Percentiles rank a stretch among this genome's conserved stretches.
These are phyloP conservation scores for Colletotrichum tanaceti DNA, from an alignment of 2,329 filamentous ascomycete species.

Conservation along the genomic window DNA sequence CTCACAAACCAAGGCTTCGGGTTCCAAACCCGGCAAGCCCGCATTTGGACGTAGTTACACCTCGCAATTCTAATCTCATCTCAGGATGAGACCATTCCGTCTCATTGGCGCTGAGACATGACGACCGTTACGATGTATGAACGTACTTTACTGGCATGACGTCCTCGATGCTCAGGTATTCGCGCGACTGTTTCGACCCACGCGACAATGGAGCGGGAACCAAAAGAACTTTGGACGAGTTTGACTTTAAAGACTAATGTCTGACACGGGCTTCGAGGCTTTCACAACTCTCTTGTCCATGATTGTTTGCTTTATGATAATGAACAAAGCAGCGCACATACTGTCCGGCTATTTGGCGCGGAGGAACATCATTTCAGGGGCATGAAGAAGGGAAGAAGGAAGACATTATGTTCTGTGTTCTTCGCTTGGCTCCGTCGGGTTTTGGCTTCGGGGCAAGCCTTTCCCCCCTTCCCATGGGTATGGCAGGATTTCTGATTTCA, in stretches of 20 bases:
- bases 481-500: constrained; percentile 13
- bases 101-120: constrained; percentile 38
- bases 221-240: constrained; percentile 24
- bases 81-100: constrained; percentile 16
- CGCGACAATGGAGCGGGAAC: constrained; percentile 39
- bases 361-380: constrained; percentile 20
- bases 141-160: constrained; percentile 39
- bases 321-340: constrained; percentile 40
- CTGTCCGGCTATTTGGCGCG: constrained; percentile 26
- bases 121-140: constrained; percentile 43
- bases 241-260: constrained; percentile 39
- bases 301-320: constrained; percentile 41
- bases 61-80: constrained; percentile 49
- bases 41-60: constrained; percentile 52
- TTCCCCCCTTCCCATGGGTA: constrained; percentile 9
- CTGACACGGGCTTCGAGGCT: constrained; percentile 37
- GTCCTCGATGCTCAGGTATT: constrained; percentile 36
- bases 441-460: not conserved
- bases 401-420: constrained; percentile 9
- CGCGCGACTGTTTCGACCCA: constrained; percentile 34
- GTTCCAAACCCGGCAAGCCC: constrained; percentile 50
- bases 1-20: constrained; percentile 49
- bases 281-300: constrained; percentile 36
- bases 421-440: not conserved
- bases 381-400: not conserved